Percentiles rank a stretch among this genome's conserved stretches.
Conservation (phyloP, 2,329 filamentous ascomycete species). For the Cladosporium oxysporum region DNA sequence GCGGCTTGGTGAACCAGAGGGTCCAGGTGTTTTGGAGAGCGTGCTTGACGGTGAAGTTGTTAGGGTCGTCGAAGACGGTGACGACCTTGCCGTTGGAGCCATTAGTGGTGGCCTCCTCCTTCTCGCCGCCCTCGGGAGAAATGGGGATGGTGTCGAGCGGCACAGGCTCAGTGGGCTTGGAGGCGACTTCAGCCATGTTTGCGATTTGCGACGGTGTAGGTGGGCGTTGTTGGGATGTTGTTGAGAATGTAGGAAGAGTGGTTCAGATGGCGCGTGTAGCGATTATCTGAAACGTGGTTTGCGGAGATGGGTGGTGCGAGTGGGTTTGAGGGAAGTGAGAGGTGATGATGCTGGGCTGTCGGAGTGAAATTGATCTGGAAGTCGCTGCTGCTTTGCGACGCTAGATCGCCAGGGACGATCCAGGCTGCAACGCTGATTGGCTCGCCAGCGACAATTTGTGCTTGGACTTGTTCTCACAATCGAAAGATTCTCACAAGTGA, state of each 20-base stretch:
- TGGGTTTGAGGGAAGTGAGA: background rate
- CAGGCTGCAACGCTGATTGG: background rate
- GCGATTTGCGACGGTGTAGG: constrained; percentile 20
- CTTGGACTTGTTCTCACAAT: background rate
- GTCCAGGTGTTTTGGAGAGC: constrained; percentile 98
- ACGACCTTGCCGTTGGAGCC: constrained; percentile 62
- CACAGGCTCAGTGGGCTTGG: constrained; percentile 43
- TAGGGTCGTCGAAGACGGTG: constrained; percentile 96
- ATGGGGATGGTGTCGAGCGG: constrained; percentile 59
- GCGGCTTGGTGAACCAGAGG: constrained; percentile 98
- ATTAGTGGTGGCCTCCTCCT: constrained; percentile 48
- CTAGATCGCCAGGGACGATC: constrained; percentile 14
- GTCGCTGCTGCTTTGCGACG: constrained; percentile 8
- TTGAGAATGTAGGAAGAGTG: background rate
- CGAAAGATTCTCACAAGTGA: background rate
- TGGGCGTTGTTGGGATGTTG: background rate
- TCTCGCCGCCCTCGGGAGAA: constrained; percentile 50
- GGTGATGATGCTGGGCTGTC: constrained; percentile 6
- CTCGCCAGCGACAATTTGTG: background rate
- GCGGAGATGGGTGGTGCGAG: constrained; percentile 4
- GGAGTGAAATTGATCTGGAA: constrained; percentile 18
- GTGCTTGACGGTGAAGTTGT: constrained; percentile 99
- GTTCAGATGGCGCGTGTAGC: constrained; percentile 8
- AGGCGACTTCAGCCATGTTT: constrained; percentile 40
- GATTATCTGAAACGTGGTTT: constrained; percentile 7